These are phyloP conservation scores for Ambrosiella cleistominuta DNA, from an alignment of 2,329 filamentous ascomycete species.

Conservation along the genomic window DNA sequence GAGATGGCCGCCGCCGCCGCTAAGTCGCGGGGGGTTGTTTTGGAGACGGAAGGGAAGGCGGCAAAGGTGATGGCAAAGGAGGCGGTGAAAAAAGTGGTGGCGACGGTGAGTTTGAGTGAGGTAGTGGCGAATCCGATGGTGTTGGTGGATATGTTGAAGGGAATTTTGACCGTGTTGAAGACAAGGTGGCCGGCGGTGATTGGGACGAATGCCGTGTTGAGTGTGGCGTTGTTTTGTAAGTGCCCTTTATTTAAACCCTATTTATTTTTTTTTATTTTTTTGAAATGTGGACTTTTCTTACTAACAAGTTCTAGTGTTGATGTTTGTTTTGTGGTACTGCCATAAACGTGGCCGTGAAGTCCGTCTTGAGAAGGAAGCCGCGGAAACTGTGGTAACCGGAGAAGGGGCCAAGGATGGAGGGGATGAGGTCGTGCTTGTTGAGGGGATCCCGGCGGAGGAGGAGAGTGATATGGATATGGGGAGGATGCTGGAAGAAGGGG, in stretches of 20 bases:
- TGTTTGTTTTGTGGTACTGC: slow-evolving; percentile 96
- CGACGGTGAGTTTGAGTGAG: slow-evolving; percentile 56
- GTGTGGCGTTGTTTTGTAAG: slow-evolving; percentile 71
- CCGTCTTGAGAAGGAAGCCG: no score
- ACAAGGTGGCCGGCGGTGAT: slow-evolving; percentile 78
- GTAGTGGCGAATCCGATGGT: slow-evolving; percentile 76
- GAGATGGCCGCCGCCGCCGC: slow-evolving; percentile 67
- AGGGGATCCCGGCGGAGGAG: no score
- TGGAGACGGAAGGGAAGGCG: slow-evolving; percentile 26
- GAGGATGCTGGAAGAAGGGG: no score
- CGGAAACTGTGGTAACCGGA: no score
- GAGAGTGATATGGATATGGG: no score
- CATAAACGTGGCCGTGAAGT: slow-evolving; percentile 85
- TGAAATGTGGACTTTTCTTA: slow-evolving; percentile 2
- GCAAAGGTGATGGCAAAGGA: slow-evolving; percentile 37
- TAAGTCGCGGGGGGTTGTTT: slow-evolving; percentile 50
- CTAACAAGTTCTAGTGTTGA: slow-evolving; percentile 39
- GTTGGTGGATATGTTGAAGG: slow-evolving; percentile 64
- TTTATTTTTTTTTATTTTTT: not conserved
- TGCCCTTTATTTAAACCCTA: not conserved
- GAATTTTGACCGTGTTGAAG: slow-evolving; percentile 80
- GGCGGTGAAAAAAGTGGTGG: slow-evolving; percentile 48
- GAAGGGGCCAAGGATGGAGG: no score
- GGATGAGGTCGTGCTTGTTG: no score
- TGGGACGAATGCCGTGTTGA: slow-evolving; percentile 82